Conservation (phyloP, 2,329 filamentous ascomycete species). For the Aspergillus ustus region DNA sequence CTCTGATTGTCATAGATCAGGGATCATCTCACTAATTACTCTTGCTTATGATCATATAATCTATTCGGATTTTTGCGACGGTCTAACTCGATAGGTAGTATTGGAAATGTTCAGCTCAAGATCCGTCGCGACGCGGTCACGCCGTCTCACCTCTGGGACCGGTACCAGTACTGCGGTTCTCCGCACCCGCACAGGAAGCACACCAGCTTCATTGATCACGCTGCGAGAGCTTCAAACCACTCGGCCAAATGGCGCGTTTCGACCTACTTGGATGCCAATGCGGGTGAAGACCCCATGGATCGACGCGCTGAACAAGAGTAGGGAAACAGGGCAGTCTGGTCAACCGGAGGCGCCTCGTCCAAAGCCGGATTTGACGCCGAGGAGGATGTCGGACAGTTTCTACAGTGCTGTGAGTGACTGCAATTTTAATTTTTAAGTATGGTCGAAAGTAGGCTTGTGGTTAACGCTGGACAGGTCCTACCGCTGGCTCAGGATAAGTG, state of each 20-base stretch:
- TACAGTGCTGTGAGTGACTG: slow-evolving; percentile 62
- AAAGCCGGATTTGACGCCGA: slow-evolving; percentile 65
- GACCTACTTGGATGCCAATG: slow-evolving; percentile 56
- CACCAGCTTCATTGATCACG: slow-evolving; percentile 14
- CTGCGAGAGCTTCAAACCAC: slow-evolving; percentile 36
- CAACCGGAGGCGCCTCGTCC: slow-evolving; percentile 30
- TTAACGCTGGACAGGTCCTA: slow-evolving; percentile 55
- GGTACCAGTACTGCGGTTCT: slow-evolving; percentile 8
- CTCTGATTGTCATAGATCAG: slow-evolving; percentile 8
- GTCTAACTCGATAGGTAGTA: not conserved
- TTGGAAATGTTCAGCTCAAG: slow-evolving; percentile 26
- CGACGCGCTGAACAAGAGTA: slow-evolving; percentile 63
- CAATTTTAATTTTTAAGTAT: not conserved
- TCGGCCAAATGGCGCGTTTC: slow-evolving; percentile 30
- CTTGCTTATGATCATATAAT: not conserved
- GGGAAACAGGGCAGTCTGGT: slow-evolving; percentile 43
- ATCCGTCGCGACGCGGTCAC: slow-evolving; percentile 26
- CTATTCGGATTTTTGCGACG: not conserved
- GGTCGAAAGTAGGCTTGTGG: not conserved
- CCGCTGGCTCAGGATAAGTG: slow-evolving; percentile 75
- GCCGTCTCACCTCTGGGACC: slow-evolving; percentile 22
- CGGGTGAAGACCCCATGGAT: slow-evolving; percentile 71
- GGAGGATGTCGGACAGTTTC: slow-evolving; percentile 73
- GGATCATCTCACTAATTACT: not conserved
- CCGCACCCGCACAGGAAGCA: slow-evolving; percentile 11